Evolutionary conservation across 306 rosid species (phyloP), one percentile per base, ranked within the genome.

Genomic region (Rubus parviflorus): DNA sequence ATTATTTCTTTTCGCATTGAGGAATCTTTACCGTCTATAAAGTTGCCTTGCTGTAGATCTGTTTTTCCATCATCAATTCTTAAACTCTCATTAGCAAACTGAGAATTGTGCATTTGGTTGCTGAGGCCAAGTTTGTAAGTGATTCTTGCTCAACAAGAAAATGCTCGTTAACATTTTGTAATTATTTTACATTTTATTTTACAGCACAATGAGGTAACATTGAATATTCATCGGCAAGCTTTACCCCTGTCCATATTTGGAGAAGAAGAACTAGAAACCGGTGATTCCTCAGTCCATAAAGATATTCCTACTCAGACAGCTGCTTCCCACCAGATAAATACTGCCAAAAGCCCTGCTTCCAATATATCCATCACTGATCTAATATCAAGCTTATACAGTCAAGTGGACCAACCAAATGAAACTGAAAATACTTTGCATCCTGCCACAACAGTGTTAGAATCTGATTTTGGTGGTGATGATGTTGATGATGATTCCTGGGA

Each of bases 161-260:
- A 37, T n/a, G 38, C 70, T 22, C n/a, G 2, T 43, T 46, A 48
- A 5, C 17, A 20, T 8, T 51, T 19, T 71, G 30, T 52, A 10
- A 52, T 60, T 72, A 14, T 45, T 75, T 51, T 72, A n/a, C 38
- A 41, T 38, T 61, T 57, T 72, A 38, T 75, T 73, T 70, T 68
- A 60, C 91, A 92, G 98, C 83, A 53, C 73, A 77, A 75, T 80
- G 87, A 69, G 45, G 57, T 75, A 47, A 80, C 76, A 69, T 52
- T 75, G 47, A 84, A 76, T 62, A 89, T 81, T 79, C 79, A 25
- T 37, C 89, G 75, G 71, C 87, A 78, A 85, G 93, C 94, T 82
- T 85, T 94, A 88, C 91, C 97, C 77, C 71, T 94, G 74, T 87
- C 93, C 56, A 83, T 90, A 78, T 90, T 92, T 90, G 91, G 97